Evolutionary conservation across 257 asterid genomes (phyloP), one percentile per base, ranked within the genome.

Genomic region (Przewalskia tangutica): DNA sequence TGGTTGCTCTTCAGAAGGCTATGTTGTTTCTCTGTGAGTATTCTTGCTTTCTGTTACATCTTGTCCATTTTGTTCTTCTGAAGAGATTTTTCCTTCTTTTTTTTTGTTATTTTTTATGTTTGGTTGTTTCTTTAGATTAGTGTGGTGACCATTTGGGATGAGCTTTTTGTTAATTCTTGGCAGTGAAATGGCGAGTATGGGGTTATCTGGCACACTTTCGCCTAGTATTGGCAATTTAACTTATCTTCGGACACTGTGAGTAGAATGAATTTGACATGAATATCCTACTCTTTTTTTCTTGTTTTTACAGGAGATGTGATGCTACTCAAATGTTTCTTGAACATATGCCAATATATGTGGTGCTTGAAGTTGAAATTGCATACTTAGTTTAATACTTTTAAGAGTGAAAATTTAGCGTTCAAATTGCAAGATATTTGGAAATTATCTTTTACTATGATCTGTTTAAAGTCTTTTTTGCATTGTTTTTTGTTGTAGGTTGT

Each of bases 161-260:
- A 17, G 66, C 66, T 27, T 17, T 27, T 18, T 71, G 84, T 36
- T 82, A 66, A 13, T 82, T 67, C 40, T 53, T 87, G 81, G 82
- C 83, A 95, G 98, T 86, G 98, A 93, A 88, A 95, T 95, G 97
- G 89, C 90, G 50, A 90, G 93, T 83, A 81, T 81, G 90, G 98
- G 98, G 80, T 86, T 95, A 82, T 89, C 93, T 12, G 98, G 98
- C 27, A 82, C 90, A 11, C 95, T 95, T 84, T 93, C 98, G 4
- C 91, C 97, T 8, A 89, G 92, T 83, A 87, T 95, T 82, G 98
- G 97, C 81, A 95, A 92, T 82, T 84, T 95, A 81, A 87, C 93
- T 87, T 93, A 87, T 88, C 98, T 95, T 70, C 90, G 86, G 59
- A 90, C 95, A 66, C 87, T 93, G 98, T 94, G 84, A 91, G 98